Evolutionary conservation across 768 basidiomycete genomes (phyloP).

Genomic region (Crassisporium funariophilum): DNA sequence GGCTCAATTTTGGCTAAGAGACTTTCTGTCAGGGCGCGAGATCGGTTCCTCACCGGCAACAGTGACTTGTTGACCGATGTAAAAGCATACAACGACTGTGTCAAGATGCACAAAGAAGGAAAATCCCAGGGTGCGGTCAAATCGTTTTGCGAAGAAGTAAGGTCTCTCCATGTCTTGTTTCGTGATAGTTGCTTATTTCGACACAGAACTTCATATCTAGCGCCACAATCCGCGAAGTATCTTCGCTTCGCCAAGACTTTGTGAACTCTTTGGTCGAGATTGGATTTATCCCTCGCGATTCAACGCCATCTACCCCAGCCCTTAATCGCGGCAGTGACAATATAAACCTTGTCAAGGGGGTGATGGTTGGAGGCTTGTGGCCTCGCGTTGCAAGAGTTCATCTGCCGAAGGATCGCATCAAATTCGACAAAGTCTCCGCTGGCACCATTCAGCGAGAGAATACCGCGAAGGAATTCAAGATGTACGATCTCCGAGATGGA

Average conservation of each 20-base stretch:
- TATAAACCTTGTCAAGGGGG: conserved; percentile 77
- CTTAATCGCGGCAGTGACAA: conserved; percentile 70
- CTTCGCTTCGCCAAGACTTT: conserved; percentile 77
- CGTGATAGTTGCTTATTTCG: neutral
- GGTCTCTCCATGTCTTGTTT: neutral
- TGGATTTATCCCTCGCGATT: conserved; percentile 61
- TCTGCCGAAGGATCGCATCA: conserved; percentile 71
- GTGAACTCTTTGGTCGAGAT: conserved; percentile 66
- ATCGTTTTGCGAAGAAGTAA: conserved; percentile 73
- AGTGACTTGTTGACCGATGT: conserved; percentile 88
- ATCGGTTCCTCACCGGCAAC: conserved; percentile 65
- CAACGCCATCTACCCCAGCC: conserved; percentile 44
- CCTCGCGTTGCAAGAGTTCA: conserved; percentile 79
- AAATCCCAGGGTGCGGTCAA: conserved; percentile 48
- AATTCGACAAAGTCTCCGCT: conserved; percentile 83
- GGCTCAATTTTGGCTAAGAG: neutral
- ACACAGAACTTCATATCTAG: conserved; percentile 81
- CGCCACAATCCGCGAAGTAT: conserved; percentile 75
- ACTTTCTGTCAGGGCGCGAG: conserved; percentile 58
- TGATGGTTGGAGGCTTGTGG: conserved; percentile 87
- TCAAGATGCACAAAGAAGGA: conserved; percentile 50
- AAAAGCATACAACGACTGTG: conserved; percentile 70
- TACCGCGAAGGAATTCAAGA: conserved; percentile 79
- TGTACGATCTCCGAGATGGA: conserved; percentile 67
- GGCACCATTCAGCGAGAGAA: conserved; percentile 87